These are phyloP conservation scores for Psilocybe subaeruginosa DNA, from an alignment of 768 basidiomycete species.

Conservation along the genomic window DNA sequence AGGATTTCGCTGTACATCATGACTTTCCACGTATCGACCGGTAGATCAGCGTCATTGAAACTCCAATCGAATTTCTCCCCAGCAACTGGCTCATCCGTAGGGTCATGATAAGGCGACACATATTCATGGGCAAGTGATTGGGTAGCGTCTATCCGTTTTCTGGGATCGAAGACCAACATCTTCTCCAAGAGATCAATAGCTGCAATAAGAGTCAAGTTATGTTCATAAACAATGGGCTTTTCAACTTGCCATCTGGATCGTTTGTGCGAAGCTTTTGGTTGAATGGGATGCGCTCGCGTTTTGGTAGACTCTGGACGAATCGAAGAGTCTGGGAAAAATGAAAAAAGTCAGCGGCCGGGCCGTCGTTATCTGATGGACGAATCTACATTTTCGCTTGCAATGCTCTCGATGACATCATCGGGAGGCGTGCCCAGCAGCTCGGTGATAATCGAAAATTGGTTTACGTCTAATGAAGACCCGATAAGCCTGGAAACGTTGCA, in stretches of 20 bases:
- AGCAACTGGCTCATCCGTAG: conserved; percentile 95
- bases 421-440: conserved; percentile 98
- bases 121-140: conserved; percentile 92
- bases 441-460: conserved; percentile 99
- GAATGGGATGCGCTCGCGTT: conserved; percentile 95
- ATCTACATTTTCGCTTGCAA: conserved; percentile 94
- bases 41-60: conserved; percentile 99
- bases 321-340: conserved; percentile 75
- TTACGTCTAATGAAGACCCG: conserved; percentile 73
- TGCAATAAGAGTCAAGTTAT: conserved; percentile 29
- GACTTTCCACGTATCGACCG: conserved; percentile 99
- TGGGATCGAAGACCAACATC: conserved; percentile 99
- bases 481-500: conserved; percentile 12
- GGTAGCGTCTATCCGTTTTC: conserved; percentile 94
- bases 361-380: conserved; percentile 12
- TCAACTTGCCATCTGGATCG: conserved; percentile 76
- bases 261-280: conserved; percentile 88
- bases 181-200: conserved; percentile 96
- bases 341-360: conserved; percentile 2
- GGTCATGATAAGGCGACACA: conserved; percentile 97
- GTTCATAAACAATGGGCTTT: not conserved
- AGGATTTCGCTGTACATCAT: conserved; percentile 99
- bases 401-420: conserved; percentile 99
- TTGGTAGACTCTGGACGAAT: conserved; percentile 97
- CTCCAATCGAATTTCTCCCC: conserved; percentile 98